Conservation (phyloP, 1,284 basidiomycete species). For the Puccinia hordei region DNA sequence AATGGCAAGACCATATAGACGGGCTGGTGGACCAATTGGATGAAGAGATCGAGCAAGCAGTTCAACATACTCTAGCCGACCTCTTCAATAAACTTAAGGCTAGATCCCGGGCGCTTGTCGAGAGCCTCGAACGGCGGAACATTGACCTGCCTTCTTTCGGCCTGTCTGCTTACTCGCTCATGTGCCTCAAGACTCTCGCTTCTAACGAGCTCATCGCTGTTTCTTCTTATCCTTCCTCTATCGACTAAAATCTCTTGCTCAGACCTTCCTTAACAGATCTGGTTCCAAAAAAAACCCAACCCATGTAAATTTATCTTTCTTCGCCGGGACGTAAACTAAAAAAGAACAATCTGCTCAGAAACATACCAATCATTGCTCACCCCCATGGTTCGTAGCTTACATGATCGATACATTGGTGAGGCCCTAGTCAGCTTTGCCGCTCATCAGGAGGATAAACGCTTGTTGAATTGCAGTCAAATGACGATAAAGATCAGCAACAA, state of each 20-base stretch:
- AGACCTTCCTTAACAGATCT: too few relatives aligned
- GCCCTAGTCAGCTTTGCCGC: too few relatives aligned
- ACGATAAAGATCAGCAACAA: too few relatives aligned
- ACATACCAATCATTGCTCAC: too few relatives aligned
- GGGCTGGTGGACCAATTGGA: constrained; percentile 21
- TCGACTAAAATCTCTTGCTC: not conserved
- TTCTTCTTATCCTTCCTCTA: not conserved
- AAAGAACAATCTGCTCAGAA: too few relatives aligned
- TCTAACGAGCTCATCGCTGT: not conserved
- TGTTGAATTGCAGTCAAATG: too few relatives aligned
- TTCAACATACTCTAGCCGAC: not conserved
- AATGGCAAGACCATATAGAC: constrained; percentile 23
- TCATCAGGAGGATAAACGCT: too few relatives aligned
- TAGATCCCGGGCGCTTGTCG: not conserved
- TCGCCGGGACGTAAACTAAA: too few relatives aligned
- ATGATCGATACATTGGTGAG: too few relatives aligned
- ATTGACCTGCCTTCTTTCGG: not conserved
- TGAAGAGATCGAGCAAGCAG: constrained; percentile 13
- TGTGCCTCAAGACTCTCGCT: not conserved
- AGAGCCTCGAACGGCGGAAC: not conserved
- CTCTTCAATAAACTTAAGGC: not conserved
- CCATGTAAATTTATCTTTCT: too few relatives aligned
- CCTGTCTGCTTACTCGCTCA: not conserved
- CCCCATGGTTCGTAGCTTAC: too few relatives aligned
- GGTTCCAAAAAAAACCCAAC: too few relatives aligned